Evolutionary conservation across 1,139 yeast genomes (phyloP).

Genomic region (Suhomyces atakaporum): DNA sequence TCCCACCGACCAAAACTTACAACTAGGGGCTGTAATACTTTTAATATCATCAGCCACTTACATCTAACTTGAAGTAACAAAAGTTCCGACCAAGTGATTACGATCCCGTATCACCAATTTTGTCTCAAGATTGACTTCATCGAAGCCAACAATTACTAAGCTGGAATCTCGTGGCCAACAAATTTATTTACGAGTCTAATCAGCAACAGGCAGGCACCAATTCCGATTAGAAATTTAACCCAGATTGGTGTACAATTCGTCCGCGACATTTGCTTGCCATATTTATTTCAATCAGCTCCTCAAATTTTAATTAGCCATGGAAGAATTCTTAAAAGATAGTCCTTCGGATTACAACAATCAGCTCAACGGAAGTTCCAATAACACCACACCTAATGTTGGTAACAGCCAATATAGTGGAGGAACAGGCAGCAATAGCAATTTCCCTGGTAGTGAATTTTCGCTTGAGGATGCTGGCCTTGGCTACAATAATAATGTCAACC

Average conservation of each 20-base stretch:
- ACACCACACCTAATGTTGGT: slow-evolving; percentile 10
- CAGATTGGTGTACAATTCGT: background rate
- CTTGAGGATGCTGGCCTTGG: slow-evolving; percentile 7
- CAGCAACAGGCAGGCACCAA: too few relatives aligned
- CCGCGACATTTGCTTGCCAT: background rate
- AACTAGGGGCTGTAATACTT: slow-evolving; percentile 9
- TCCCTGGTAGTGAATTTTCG: slow-evolving; percentile 9
- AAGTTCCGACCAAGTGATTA: too few relatives aligned
- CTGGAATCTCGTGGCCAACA: background rate
- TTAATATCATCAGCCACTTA: too few relatives aligned
- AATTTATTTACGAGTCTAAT: too few relatives aligned
- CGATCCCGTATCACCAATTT: too few relatives aligned
- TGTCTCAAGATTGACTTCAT: too few relatives aligned
- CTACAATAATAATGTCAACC: slow-evolving; percentile 3
- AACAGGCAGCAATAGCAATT: slow-evolving; percentile 4
- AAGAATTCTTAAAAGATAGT: slow-evolving; percentile 41
- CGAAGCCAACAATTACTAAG: too few relatives aligned
- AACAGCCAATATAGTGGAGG: slow-evolving; percentile 9
- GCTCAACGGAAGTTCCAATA: slow-evolving; percentile 7
- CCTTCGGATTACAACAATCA: slow-evolving; percentile 29
- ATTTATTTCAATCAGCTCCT: too few relatives aligned
- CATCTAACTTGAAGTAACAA: background rate
- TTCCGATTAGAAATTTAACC: too few relatives aligned
- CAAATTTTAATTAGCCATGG: too few relatives aligned
- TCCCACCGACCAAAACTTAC: slow-evolving; percentile 3